Evolutionary conservation across 768 basidiomycete genomes (phyloP), one percentile per base, ranked within the genome.

Genomic region (Pholiota conissans): DNA sequence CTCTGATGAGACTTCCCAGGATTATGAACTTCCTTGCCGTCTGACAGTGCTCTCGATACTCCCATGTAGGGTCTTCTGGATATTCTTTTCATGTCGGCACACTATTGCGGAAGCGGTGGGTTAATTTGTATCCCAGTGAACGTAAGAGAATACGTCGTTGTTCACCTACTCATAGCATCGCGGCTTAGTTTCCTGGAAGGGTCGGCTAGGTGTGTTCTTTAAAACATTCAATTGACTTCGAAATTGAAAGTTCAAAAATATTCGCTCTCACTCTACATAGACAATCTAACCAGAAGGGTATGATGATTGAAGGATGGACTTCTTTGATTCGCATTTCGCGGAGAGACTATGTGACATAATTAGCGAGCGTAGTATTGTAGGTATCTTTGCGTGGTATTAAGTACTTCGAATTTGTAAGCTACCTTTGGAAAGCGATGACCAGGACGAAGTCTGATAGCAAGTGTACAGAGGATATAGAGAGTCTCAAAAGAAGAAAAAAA

Each of bases 361-460:
- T 64, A 64, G 37, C 60, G 56, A 52, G 57, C 45, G 59, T 50
- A 59, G 39, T 65, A 65, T 42, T 27, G 32, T 65, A 65, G 63
- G 61, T 62, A 58, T 62, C 56, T 45, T 58, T 46, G 49, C n/a
- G n/a, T n/a, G 58, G 37, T 59, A 64, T 64, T 64, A 65, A 60
- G 61, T 61, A 58, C 57, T 62, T 65, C 60, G 61, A 62, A 62
- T 65, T 64, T 65, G 63, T 65, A 65, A 55, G 51, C 40, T 62
- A 65, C 52, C 49, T 47, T 57, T 55, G 34, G 27, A 27, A 52
- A 26, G 22, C 30, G 32, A 52, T 32, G 51, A 52, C 24, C 26
- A 27, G 24, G 35, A 35, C n/a, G n/a, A 5, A 52, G 35, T 52
- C 24, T 30, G 18, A 42, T 46, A 45, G 48, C 29, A 45, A 16